These are phyloP conservation scores for Sicyos baderoa DNA, from an alignment of 306 rosid species.

Conservation along the genomic window DNA sequence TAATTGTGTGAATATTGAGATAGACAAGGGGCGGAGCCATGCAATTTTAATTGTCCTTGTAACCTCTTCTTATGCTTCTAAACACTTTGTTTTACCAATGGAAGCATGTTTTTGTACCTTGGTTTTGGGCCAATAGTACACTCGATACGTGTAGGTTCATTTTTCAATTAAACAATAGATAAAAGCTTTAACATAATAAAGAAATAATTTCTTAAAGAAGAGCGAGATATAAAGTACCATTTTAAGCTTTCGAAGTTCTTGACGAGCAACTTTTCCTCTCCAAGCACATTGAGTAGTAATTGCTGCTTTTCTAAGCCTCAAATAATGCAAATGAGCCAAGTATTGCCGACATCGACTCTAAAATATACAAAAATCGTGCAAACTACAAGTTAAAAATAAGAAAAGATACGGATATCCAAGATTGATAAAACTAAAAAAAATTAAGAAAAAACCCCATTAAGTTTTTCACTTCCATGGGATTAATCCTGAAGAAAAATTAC, in stretches of 20 bases:
- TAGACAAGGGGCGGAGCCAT: background rate
- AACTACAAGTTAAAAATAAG: constrained; percentile 15
- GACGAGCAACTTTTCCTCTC: constrained; percentile 60
- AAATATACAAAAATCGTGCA: constrained; percentile 12
- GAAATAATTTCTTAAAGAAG: background rate
- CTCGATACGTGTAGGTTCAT: background rate
- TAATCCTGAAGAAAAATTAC: background rate
- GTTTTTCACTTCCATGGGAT: background rate
- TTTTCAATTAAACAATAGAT: constrained; percentile 1
- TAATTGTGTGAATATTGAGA: background rate
- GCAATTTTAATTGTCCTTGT: background rate
- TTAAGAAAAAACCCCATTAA: background rate
- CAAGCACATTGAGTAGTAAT: constrained; percentile 52
- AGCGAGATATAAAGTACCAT: constrained; percentile 36
- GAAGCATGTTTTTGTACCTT: background rate
- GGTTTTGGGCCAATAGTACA: background rate
- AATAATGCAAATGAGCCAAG: constrained; percentile 26
- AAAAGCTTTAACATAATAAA: background rate
- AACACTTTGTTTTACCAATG: background rate
- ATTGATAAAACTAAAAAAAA: background rate
- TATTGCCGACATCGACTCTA: constrained; percentile 52
- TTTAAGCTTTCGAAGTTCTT: constrained; percentile 56
- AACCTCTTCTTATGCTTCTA: background rate
- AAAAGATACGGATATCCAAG: constrained; percentile 6
- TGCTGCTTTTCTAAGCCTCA: constrained; percentile 44